Conservation (phyloP, 257 asterid genomes). For the Hygrophila difformis region DNA sequence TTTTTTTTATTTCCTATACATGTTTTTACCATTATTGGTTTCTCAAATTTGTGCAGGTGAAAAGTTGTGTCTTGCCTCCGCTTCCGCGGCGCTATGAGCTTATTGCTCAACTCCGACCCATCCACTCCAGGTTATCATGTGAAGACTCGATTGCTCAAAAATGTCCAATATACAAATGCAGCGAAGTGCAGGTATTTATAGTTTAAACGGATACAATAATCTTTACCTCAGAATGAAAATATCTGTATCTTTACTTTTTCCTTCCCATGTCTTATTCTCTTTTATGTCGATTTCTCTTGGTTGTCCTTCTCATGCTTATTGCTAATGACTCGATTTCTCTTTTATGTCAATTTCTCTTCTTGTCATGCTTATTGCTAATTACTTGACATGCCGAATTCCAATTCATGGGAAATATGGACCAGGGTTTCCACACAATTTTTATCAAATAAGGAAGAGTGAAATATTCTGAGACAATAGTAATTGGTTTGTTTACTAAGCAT, state of each 20-base stretch:
- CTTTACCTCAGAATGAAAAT: too few relatives aligned
- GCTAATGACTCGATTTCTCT: too few relatives aligned
- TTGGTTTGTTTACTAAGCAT: too few relatives aligned
- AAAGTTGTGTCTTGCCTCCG: slow-evolving; percentile 49
- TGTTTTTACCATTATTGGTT: background rate
- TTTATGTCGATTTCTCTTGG: background rate
- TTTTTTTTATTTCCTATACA: background rate
- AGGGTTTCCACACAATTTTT: background rate
- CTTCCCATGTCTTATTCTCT: background rate
- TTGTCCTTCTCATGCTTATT: too few relatives aligned
- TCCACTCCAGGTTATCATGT: slow-evolving; percentile 45
- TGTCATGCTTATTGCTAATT: background rate
- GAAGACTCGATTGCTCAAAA: slow-evolving; percentile 41
- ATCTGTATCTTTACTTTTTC: too few relatives aligned
- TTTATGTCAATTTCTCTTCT: slow-evolving; percentile 6
- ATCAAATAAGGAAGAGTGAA: background rate
- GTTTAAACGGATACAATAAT: background rate
- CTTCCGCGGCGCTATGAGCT: slow-evolving; percentile 69
- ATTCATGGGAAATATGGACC: background rate
- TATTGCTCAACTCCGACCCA: slow-evolving; percentile 54
- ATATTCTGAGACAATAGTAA: background rate
- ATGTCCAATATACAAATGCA: slow-evolving; percentile 73
- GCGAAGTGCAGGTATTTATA: slow-evolving; percentile 86
- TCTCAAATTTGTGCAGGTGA: slow-evolving; percentile 43
- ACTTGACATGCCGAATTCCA: background rate